A percentile compares a stretch with the other conserved stretches of the same genome.
Evolutionary conservation across 2,329 filamentous ascomycete species (phyloP).

Genomic region (Cyphellophora attinorum): DNA sequence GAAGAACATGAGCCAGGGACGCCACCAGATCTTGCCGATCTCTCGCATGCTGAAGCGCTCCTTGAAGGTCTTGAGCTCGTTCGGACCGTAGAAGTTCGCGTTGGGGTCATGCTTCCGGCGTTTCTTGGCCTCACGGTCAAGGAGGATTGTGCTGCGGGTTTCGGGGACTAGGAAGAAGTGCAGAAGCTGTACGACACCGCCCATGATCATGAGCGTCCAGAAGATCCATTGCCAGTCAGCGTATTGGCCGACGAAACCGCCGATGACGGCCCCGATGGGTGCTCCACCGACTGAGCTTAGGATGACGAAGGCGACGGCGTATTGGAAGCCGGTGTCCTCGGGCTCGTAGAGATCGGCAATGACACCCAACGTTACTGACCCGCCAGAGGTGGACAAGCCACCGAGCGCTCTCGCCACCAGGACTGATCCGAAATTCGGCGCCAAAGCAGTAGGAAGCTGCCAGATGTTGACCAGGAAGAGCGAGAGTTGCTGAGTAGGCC

Average conservation of each 20-base stretch:
- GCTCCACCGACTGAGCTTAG: constrained; percentile 47
- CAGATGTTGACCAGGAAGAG: constrained; percentile 68
- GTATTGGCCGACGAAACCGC: constrained; percentile 42
- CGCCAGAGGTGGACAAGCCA: constrained; percentile 54
- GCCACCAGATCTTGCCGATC: constrained; percentile 47
- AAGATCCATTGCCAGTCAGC: constrained; percentile 51
- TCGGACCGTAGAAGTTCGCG: constrained; percentile 54
- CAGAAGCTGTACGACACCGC: constrained; percentile 39
- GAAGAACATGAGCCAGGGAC: constrained; percentile 55
- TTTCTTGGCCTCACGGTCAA: constrained; percentile 49
- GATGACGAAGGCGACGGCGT: constrained; percentile 52
- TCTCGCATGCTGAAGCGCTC: constrained; percentile 51
- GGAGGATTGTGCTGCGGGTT: constrained; percentile 47
- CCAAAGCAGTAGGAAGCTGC: constrained; percentile 61
- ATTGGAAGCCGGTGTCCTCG: constrained; percentile 42
- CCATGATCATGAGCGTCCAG: constrained; percentile 53
- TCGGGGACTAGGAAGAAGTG: constrained; percentile 48
- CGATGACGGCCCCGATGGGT: constrained; percentile 44
- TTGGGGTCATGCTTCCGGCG: constrained; percentile 40
- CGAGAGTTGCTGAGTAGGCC: constrained; percentile 63
- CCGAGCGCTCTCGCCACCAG: constrained; percentile 59
- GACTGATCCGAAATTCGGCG: constrained; percentile 60
- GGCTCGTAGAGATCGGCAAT: constrained; percentile 54
- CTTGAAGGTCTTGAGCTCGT: constrained; percentile 46
- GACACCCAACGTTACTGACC: constrained; percentile 56